A percentile compares a stretch with the other conserved stretches of the same genome.
These are phyloP conservation scores for Leccinum huronense DNA, from an alignment of 1,284 basidiomycete genomes.

Conservation along the genomic window DNA sequence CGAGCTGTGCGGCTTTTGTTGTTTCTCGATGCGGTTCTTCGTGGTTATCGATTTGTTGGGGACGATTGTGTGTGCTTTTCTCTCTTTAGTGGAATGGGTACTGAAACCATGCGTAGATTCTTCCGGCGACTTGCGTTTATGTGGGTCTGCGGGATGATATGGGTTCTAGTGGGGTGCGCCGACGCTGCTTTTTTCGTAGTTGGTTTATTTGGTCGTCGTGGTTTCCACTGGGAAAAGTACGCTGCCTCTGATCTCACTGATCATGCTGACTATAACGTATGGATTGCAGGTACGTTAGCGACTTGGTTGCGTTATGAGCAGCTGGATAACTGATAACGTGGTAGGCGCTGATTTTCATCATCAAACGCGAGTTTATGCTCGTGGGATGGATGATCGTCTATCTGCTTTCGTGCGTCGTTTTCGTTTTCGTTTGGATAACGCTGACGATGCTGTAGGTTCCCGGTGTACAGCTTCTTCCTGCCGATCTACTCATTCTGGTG, in stretches of 20 bases:
- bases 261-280: constrained; percentile 83
- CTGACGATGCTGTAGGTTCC: constrained; percentile 56
- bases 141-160: constrained; percentile 50
- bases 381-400: constrained; percentile 99
- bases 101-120: constrained; percentile 56
- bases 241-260: constrained; percentile 84
- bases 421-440: constrained; percentile 42
- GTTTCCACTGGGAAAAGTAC: constrained; percentile 71
- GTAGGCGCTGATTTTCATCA: constrained; percentile 88
- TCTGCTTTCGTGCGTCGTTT: constrained; percentile 69
- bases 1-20: constrained; percentile 95
- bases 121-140: constrained; percentile 92
- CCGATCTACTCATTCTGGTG: constrained; percentile 99
- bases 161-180: constrained; percentile 10
- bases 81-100: neutral
- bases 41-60: constrained; percentile 93
- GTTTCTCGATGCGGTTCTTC: constrained; percentile 97
- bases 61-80: constrained; percentile 63
- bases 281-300: constrained; percentile 69
- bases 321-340: constrained; percentile 1
- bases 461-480: constrained; percentile 96
- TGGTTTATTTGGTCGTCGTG: constrained; percentile 82
- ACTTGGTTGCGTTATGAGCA: constrained; percentile 5
- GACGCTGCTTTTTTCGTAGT: constrained; percentile 39
- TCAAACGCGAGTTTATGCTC: constrained; percentile 98